phyloP scores from a whole-genome alignment of 352 stramenopile species.

The Pythium volutum region DNA sequence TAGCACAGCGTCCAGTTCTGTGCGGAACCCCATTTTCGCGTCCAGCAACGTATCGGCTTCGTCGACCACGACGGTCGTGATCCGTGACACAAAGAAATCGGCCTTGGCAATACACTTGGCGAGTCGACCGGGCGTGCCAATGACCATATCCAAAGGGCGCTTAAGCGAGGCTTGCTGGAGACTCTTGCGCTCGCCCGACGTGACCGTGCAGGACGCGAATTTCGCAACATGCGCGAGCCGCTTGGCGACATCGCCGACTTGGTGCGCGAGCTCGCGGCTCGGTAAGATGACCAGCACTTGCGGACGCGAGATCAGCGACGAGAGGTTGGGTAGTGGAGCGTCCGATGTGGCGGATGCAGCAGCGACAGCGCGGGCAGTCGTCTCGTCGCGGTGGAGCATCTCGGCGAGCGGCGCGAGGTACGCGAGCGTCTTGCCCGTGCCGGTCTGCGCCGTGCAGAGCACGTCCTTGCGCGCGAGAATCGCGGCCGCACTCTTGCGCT shows the following conservation, averaged over 20 bases:
- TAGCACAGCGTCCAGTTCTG: slow-evolving; percentile 70
- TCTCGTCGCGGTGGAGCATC: slow-evolving; percentile 25
- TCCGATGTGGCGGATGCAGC: neutral
- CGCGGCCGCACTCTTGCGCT: slow-evolving; percentile 27
- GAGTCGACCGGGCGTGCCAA: slow-evolving; percentile 72
- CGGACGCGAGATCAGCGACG: slow-evolving; percentile 1
- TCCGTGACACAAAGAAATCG: slow-evolving; percentile 76
- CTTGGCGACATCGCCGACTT: slow-evolving; percentile 63
- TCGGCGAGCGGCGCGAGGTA: slow-evolving; percentile 33
- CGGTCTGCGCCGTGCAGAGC: slow-evolving; percentile 34
- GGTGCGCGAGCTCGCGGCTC: slow-evolving; percentile 46
- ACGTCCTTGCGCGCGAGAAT: slow-evolving; percentile 31
- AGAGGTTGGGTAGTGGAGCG: neutral
- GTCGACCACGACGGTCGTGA: slow-evolving; percentile 68
- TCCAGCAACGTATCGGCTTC: slow-evolving; percentile 82
- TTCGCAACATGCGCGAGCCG: slow-evolving; percentile 64
- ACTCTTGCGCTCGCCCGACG: slow-evolving; percentile 42
- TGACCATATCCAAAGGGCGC: slow-evolving; percentile 54
- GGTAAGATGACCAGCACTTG: slow-evolving; percentile 37
- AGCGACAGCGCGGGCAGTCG: neutral
- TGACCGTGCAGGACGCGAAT: slow-evolving; percentile 67
- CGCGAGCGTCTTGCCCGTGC: slow-evolving; percentile 37
- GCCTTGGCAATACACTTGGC: slow-evolving; percentile 66
- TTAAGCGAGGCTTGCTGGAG: slow-evolving; percentile 20
- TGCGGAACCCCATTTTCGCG: slow-evolving; percentile 79